Evolutionary conservation across 1,284 basidiomycete genomes (phyloP).

Genomic region (Wallemia mellicola): DNA sequence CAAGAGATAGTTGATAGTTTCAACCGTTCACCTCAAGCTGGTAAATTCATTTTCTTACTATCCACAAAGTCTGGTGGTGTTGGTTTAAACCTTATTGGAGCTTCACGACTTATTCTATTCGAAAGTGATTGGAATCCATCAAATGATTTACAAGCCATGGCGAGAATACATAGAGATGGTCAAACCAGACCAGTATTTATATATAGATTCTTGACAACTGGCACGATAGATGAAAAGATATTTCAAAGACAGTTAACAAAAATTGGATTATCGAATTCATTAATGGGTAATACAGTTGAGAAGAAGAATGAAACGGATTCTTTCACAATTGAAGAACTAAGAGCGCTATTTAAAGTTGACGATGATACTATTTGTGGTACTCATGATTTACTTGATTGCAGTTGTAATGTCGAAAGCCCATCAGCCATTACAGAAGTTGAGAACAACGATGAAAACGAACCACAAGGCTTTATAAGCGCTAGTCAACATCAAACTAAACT

Average conservation of each 20-base stretch:
- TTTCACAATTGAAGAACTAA: constrained; percentile 67
- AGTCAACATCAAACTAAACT: constrained; percentile 28
- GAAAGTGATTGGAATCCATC: constrained; percentile 95
- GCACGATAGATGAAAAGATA: constrained; percentile 21
- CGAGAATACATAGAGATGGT: constrained; percentile 74
- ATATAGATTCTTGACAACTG: constrained; percentile 28
- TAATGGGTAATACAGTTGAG: constrained; percentile 15
- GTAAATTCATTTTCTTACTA: constrained; percentile 48
- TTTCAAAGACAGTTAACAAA: constrained; percentile 76
- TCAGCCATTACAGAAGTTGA: constrained; percentile 8
- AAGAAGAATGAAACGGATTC: constrained; percentile 37
- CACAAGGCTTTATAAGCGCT: constrained; percentile 35
- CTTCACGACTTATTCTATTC: constrained; percentile 40
- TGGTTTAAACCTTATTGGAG: constrained; percentile 68
- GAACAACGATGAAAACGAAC: constrained; percentile 11
- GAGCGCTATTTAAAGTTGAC: constrained; percentile 71
- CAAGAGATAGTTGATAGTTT: constrained; percentile 36
- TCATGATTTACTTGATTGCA: constrained; percentile 55
- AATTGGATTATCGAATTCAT: constrained; percentile 34
- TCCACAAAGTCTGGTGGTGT: constrained; percentile 89
- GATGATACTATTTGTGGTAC: constrained; percentile 57
- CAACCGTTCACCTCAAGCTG: constrained; percentile 10
- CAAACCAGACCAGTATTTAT: constrained; percentile 78
- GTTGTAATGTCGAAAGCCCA: constrained; percentile 18
- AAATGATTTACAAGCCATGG: constrained; percentile 89